Evolutionary conservation across 441 rosid species (phyloP), one percentile per base, ranked within the genome.

Genomic region (Capsella rubella): DNA sequence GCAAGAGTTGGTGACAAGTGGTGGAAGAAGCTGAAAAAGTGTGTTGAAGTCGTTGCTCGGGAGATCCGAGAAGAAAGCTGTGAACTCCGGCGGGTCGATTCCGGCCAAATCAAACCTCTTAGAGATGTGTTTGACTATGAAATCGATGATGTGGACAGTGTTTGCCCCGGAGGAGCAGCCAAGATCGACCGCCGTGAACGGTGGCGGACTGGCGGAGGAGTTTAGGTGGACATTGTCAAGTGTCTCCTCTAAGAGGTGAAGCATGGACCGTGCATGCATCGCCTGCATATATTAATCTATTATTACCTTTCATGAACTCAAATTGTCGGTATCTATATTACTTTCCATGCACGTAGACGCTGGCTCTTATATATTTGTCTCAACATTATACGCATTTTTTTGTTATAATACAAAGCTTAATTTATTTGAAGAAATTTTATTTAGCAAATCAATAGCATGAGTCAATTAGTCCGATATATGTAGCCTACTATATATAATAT

Each of bases 21-120:
- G 92, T n/a, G 96, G 97, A 18, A 94, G 82, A 66, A 90, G 93
- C 72, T 94, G 97, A 73, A 94, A 94, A 15, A 94, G 92, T 29
- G 93, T 94, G 82, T 94, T 94, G 86, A 94, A 94, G 74, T 94
- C 98, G 52, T 94, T 93, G 83, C 91, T 81, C 2, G 98, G 97
- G 29, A 93, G 96, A 78, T 93, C 98, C 18, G 97, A 81, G 84
- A 91, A 94, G 66, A 86, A 91, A 13, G 95, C 95, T 0, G 88
- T 80, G 69, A 91, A 94, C 75, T 94, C 98, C 52, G 98, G 97
- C 0, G 79, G 84, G 51, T 82, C 88, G 4, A 73, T 53, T 11
- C 93, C 92, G 0, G 74, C 64, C 0, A 90, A 78, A 69, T 89
- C 90, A 46, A 84, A 89, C 4, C 97, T 79, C 77, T 91, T 87